phyloP scores from a whole-genome alignment of 2,329 filamentous ascomycete genomes.

The Clonostachys byssicola region DNA sequence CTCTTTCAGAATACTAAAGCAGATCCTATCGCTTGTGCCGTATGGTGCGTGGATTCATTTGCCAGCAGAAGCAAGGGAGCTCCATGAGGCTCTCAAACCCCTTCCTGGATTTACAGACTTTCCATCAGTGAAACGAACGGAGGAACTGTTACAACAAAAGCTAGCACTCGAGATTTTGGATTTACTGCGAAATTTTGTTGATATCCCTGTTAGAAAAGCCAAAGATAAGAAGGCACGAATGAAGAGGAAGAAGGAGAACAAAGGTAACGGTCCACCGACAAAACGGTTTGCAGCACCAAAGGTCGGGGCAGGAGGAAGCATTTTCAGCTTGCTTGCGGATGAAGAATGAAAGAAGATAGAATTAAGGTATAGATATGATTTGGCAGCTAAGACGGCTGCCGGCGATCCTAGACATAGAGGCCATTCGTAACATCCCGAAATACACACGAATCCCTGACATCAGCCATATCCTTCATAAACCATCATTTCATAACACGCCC shows the following conservation, averaged over 20 bases:
- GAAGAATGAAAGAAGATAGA: neutral
- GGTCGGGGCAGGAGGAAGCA: conserved; percentile 6
- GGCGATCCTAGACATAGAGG: no score
- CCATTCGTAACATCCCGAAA: no score
- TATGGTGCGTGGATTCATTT: neutral
- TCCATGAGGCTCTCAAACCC: conserved; percentile 8
- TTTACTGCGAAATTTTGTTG: neutral
- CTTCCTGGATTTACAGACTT: conserved; percentile 16
- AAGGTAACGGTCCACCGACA: conserved; percentile 5
- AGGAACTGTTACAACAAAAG: neutral
- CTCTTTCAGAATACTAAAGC: conserved; percentile 28
- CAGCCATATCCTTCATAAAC: neutral
- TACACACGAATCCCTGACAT: no score
- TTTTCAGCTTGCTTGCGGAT: conserved; percentile 14
- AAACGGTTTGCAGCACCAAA: neutral
- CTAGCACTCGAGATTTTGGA: neutral
- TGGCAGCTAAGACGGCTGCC: no score
- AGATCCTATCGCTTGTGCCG: conserved; percentile 16
- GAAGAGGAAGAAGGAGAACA: neutral
- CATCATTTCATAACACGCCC: neutral
- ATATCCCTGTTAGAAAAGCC: neutral
- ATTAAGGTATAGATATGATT: neutral
- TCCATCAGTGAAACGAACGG: conserved; percentile 8
- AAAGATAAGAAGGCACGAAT: neutral
- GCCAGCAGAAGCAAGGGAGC: conserved; percentile 3